Conservation (phyloP, 1,284 basidiomycete species). For the Filobasidium uniguttulatum region DNA sequence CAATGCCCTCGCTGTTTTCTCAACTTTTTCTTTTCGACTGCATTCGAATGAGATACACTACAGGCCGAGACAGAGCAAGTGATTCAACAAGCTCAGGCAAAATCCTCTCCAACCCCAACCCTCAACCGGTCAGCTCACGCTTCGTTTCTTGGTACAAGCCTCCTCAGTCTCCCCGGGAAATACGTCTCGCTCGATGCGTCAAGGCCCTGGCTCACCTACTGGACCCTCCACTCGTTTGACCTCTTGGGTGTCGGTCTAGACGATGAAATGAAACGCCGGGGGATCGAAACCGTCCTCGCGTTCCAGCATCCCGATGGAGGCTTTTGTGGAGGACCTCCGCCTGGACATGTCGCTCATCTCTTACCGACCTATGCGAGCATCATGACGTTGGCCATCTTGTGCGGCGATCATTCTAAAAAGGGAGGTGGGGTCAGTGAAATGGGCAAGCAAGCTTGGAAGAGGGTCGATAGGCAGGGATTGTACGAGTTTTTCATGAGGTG, state of each 20-base stretch:
- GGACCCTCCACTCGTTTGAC: slow-evolving; percentile 71
- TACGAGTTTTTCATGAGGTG: slow-evolving; percentile 84
- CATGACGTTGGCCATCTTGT: slow-evolving; percentile 68
- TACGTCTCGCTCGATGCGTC: slow-evolving; percentile 80
- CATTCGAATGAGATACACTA: background rate
- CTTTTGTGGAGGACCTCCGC: slow-evolving; percentile 75
- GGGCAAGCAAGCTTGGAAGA: slow-evolving; percentile 60
- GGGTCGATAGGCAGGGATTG: slow-evolving; percentile 61
- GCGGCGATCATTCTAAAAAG: slow-evolving; percentile 33
- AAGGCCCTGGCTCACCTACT: slow-evolving; percentile 83
- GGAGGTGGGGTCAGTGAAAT: slow-evolving; percentile 15
- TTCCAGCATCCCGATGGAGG: slow-evolving; percentile 73
- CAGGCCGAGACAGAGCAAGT: slow-evolving; percentile 14
- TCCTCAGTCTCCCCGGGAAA: slow-evolving; percentile 46
- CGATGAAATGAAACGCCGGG: slow-evolving; percentile 52
- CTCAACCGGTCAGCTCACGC: slow-evolving; percentile 24
- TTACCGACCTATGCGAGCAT: slow-evolving; percentile 84
- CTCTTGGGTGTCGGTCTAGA: slow-evolving; percentile 64
- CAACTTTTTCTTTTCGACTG: background rate
- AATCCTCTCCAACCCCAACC: slow-evolving; percentile 15
- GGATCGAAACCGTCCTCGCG: slow-evolving; percentile 60
- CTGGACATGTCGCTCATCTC: slow-evolving; percentile 63
- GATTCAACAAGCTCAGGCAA: slow-evolving; percentile 5
- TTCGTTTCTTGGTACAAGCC: slow-evolving; percentile 24
- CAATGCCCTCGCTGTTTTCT: background rate